A percentile compares a stretch with the other conserved stretches of the same genome.
phyloP scores from a whole-genome alignment of 2,329 filamentous ascomycete genomes.

The Ophiosphaerella korrae region DNA sequence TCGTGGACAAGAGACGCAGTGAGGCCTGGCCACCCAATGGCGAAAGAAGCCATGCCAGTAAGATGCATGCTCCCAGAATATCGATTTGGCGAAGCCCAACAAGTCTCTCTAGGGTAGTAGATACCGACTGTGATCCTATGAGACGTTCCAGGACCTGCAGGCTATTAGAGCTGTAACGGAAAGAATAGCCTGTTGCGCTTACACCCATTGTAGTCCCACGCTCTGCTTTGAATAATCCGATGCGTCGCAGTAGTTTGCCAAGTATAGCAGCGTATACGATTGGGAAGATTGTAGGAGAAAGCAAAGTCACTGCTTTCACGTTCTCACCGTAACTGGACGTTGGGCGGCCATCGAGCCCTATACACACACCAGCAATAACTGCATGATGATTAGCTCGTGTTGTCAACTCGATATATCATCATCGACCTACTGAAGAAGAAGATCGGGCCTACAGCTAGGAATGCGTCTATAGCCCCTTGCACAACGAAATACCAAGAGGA shows the following conservation, averaged over 20 bases:
- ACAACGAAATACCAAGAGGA: background rate
- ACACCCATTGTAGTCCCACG: slow-evolving; percentile 11
- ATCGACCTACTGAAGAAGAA: background rate
- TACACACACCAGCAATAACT: background rate
- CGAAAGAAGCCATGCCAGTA: slow-evolving; percentile 10
- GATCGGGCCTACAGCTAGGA: background rate
- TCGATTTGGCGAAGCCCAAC: slow-evolving; percentile 9
- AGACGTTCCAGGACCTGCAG: slow-evolving; percentile 10
- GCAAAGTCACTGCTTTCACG: slow-evolving; percentile 8
- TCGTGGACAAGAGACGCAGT: slow-evolving; percentile 5
- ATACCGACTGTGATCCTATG: slow-evolving; percentile 16
- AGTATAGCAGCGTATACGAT: slow-evolving; percentile 18
- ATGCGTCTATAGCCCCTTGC: background rate
- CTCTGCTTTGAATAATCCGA: slow-evolving; percentile 9
- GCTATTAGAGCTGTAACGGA: background rate
- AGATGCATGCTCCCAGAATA: slow-evolving; percentile 4
- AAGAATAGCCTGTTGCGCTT: background rate
- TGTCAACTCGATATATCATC: background rate
- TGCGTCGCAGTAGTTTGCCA: slow-evolving; percentile 11
- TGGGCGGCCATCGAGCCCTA: background rate
- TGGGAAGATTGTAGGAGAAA: slow-evolving; percentile 15
- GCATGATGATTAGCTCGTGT: background rate
- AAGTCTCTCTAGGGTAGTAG: slow-evolving; percentile 11
- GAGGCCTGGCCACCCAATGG: slow-evolving; percentile 15
- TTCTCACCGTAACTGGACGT: slow-evolving; percentile 8